Conservation (phyloP, 2,329 filamentous ascomycete species). For the Cladorrhinum sp. region DNA sequence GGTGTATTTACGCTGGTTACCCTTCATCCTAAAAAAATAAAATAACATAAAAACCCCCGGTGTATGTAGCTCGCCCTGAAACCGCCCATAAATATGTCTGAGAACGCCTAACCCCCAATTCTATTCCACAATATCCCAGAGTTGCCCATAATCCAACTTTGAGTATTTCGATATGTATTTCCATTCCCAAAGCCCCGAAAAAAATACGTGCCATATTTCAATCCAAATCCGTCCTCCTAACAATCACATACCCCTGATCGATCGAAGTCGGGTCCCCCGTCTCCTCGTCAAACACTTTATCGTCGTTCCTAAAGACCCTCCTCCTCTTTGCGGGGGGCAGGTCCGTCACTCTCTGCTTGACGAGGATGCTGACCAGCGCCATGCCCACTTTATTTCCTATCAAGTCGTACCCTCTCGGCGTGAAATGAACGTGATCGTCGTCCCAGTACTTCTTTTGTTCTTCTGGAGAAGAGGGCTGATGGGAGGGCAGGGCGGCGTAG, state of each 20-base stretch:
- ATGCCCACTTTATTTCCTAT: slow-evolving; percentile 58
- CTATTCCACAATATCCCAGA: too few species aligned
- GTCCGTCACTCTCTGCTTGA: slow-evolving; percentile 19
- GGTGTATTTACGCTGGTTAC: not conserved
- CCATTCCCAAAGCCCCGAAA: not conserved
- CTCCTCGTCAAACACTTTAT: slow-evolving; percentile 50
- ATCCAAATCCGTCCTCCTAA: slow-evolving; percentile 51
- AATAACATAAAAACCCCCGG: not conserved
- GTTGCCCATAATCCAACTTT: too few species aligned
- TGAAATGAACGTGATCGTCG: slow-evolving; percentile 60
- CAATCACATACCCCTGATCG: slow-evolving; percentile 53
- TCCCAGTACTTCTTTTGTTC: slow-evolving; percentile 55
- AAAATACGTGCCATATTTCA: slow-evolving; percentile 27
- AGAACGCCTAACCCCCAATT: slow-evolving; percentile 5
- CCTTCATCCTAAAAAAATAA: not conserved
- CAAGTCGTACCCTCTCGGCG: slow-evolving; percentile 56
- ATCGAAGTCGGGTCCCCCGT: slow-evolving; percentile 44
- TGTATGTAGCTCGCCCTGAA: too few species aligned
- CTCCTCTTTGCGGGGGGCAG: slow-evolving; percentile 25
- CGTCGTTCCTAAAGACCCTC: slow-evolving; percentile 37
- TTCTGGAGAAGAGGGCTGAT: slow-evolving; percentile 44
- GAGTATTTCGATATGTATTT: not conserved
- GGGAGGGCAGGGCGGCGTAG: slow-evolving; percentile 52
- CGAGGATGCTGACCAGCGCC: slow-evolving; percentile 47
- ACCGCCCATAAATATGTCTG: too few species aligned